These are phyloP conservation scores for Gossypium ekmanianum DNA, from an alignment of 345 rosid species.

Conservation along the genomic window DNA sequence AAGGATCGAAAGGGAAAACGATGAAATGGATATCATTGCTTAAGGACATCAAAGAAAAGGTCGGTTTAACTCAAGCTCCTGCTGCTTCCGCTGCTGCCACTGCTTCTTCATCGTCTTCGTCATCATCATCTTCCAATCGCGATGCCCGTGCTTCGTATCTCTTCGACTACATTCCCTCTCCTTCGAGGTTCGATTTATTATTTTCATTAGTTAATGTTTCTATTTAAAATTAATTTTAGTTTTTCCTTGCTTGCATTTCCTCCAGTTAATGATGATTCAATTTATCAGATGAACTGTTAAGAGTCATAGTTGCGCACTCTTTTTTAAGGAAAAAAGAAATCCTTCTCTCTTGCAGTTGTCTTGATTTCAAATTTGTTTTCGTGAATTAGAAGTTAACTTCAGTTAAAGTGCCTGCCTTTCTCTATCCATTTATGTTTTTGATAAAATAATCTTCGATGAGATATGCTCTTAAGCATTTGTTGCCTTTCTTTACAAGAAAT, in stretches of 20 bases:
- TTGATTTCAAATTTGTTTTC: slow-evolving; percentile 16
- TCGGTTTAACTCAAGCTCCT: slow-evolving; percentile 74
- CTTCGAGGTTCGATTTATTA: slow-evolving; percentile 51
- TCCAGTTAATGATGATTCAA: slow-evolving; percentile 6
- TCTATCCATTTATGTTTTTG: background rate
- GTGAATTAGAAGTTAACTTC: background rate
- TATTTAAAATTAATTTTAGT: slow-evolving; percentile 1
- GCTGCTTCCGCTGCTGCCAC: slow-evolving; percentile 34
- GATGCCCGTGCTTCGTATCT: slow-evolving; percentile 39
- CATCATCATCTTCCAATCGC: slow-evolving; percentile 37
- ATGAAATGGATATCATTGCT: slow-evolving; percentile 99
- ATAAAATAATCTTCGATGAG: background rate
- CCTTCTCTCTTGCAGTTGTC: slow-evolving; percentile 11
- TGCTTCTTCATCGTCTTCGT: slow-evolving; percentile 29
- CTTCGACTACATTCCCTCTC: slow-evolving; percentile 43
- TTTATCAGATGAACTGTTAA: slow-evolving; percentile 4
- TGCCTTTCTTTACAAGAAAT: slow-evolving; percentile 2
- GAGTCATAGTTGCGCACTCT: background rate
- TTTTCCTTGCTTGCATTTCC: slow-evolving; percentile 14
- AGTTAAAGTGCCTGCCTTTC: background rate
- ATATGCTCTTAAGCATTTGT: background rate
- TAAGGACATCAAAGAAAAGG: slow-evolving; percentile 96
- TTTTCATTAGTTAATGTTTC: background rate
- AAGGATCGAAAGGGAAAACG: slow-evolving; percentile 46
- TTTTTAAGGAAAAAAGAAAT: background rate